Evolutionary conservation across 2,329 filamentous ascomycete species (phyloP).

Genomic region (Lasiodiplodia citricola): DNA sequence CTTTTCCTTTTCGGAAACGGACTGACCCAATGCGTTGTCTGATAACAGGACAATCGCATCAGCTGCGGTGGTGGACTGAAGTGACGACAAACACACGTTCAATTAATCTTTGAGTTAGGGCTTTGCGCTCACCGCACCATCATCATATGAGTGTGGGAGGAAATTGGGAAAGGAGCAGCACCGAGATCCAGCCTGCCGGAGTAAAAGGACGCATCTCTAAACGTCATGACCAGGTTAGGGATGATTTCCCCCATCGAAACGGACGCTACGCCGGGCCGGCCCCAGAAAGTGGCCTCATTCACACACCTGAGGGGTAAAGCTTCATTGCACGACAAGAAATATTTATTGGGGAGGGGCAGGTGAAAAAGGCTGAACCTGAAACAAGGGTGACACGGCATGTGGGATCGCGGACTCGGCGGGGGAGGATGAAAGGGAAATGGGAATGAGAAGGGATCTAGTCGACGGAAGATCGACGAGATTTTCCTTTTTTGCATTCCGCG

Average conservation of each 20-base stretch:
- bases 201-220: not conserved
- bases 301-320: too few relatives aligned
- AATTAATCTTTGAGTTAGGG: not conserved
- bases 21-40: not conserved
- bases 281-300: not conserved
- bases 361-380: slow-evolving; percentile 9
- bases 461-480: not conserved
- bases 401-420: not conserved
- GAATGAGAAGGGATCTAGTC: not conserved
- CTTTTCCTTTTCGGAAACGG: not conserved
- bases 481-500: not conserved
- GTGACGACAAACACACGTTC: not conserved
- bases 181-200: not conserved
- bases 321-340: not conserved
- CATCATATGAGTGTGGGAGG: not conserved
- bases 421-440: not conserved
- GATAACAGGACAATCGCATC: not conserved
- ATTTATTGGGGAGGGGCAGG: not conserved
- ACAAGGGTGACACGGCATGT: not conserved
- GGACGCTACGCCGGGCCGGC: not conserved
- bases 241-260: not conserved
- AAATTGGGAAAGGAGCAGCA: not conserved
- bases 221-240: not conserved
- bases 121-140: not conserved
- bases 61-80: not conserved